Evolutionary conservation across 768 basidiomycete species (phyloP).

Genomic region (Boletus sp.): DNA sequence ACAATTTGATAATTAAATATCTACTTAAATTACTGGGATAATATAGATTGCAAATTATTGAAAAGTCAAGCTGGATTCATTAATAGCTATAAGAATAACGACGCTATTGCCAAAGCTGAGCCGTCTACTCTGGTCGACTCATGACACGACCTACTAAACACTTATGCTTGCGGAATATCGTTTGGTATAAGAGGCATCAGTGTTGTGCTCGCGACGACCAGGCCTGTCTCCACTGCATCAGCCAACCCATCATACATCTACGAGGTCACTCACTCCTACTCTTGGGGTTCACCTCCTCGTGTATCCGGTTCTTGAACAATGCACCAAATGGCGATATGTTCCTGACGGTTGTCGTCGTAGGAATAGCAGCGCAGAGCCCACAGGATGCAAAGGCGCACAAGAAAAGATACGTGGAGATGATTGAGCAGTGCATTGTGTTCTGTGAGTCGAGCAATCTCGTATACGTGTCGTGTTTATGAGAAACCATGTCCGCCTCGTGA

Average conservation of each 20-base stretch:
- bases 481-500: neutral
- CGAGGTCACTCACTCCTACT: slow-evolving; percentile 4
- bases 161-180: neutral
- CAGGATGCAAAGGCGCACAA: slow-evolving; percentile 15
- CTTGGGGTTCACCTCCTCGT: slow-evolving; percentile 18
- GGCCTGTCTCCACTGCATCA: slow-evolving; percentile 1
- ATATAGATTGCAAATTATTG: too few species aligned
- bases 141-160: neutral
- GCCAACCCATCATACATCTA: neutral
- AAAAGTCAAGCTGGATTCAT: too few species aligned
- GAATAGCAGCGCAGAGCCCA: slow-evolving; percentile 14
- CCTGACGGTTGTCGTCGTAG: neutral
- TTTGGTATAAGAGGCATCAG: neutral
- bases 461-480: neutral
- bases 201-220: neutral
- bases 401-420: slow-evolving; percentile 5
- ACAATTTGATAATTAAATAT: too few species aligned
- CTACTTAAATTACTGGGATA: too few species aligned
- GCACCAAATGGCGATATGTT: slow-evolving; percentile 4
- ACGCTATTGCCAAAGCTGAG: neutral
- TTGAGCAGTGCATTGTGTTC: slow-evolving; percentile 14
- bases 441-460: neutral
- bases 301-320: slow-evolving; percentile 20
- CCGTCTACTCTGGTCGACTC: neutral
- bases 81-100: neutral